Evolutionary conservation across 2,329 filamentous ascomycete genomes (phyloP).

Genomic region (Aureobasidium leucospermi): DNA sequence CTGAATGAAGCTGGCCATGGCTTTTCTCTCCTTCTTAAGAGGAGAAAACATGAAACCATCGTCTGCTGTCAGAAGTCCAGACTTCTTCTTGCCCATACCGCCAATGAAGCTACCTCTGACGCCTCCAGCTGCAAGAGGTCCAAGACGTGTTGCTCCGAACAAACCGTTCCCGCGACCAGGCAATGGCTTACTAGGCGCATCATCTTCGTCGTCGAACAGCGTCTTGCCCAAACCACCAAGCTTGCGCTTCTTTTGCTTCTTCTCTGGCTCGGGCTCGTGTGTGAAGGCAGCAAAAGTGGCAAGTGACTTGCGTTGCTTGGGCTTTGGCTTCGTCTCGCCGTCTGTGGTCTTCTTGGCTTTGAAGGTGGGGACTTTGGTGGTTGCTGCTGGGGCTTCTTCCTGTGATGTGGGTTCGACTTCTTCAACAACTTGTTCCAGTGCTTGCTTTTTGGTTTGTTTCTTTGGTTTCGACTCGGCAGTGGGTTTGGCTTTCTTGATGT

Average conservation of each 20-base stretch:
- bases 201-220: conserved; percentile 34
- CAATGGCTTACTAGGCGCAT: conserved; percentile 22
- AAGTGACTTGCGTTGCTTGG: conserved; percentile 38
- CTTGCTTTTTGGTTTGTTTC: conserved; percentile 26
- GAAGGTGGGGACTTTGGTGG: conserved; percentile 26
- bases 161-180: conserved; percentile 21
- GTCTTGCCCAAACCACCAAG: conserved; percentile 32
- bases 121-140: conserved; percentile 25
- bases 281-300: conserved; percentile 36
- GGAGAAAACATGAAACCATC: conserved; percentile 32
- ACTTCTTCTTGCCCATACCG: conserved; percentile 18
- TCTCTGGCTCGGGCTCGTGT: conserved; percentile 23
- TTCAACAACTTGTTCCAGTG: conserved; percentile 37
- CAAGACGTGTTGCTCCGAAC: conserved; percentile 25
- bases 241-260: conserved; percentile 30
- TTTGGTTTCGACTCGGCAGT: conserved; percentile 32
- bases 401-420: conserved; percentile 29
- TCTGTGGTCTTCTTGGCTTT: conserved; percentile 20
- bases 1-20: conserved; percentile 14
- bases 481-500: conserved; percentile 32
- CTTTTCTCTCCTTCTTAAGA: conserved; percentile 23
- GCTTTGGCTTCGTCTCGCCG: conserved; percentile 24
- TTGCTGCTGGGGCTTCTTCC: conserved; percentile 16
- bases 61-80: conserved; percentile 25
- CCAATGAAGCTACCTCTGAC: conserved; percentile 16